Percentiles rank a stretch among this genome's conserved stretches.
phyloP scores from a whole-genome alignment of 2,329 filamentous ascomycete genomes.

The Clonostachys sp. region DNA sequence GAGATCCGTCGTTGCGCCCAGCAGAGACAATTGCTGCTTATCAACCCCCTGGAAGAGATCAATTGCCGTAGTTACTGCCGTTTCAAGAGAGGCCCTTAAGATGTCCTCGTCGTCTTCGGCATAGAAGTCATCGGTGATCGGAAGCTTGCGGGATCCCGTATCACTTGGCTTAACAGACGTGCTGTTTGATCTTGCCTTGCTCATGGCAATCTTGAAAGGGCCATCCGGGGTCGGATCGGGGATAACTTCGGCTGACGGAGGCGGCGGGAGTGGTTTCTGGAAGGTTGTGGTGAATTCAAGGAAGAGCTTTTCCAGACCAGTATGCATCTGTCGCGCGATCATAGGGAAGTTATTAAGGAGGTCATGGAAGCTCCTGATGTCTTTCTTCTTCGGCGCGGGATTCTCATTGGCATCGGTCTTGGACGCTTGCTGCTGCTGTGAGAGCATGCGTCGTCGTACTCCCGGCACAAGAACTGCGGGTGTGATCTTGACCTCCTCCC shows the following conservation, averaged over 20 bases:
- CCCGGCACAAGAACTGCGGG: slow-evolving; percentile 56
- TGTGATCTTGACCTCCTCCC: slow-evolving; percentile 69
- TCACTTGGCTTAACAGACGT: slow-evolving; percentile 25
- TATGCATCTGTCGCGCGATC: slow-evolving; percentile 95
- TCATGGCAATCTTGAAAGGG: slow-evolving; percentile 49
- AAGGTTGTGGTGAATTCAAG: slow-evolving; percentile 83
- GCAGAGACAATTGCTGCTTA: slow-evolving; percentile 86
- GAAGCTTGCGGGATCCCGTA: slow-evolving; percentile 26
- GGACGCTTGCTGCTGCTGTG: slow-evolving; percentile 26
- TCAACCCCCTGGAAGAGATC: slow-evolving; percentile 95
- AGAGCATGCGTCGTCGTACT: slow-evolving; percentile 29
- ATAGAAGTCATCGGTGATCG: slow-evolving; percentile 61
- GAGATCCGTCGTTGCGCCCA: slow-evolving; percentile 89
- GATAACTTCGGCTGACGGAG: slow-evolving; percentile 57
- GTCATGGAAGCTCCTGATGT: slow-evolving; percentile 86
- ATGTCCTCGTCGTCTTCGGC: slow-evolving; percentile 88
- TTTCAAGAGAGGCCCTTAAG: slow-evolving; percentile 85
- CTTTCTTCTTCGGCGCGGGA: slow-evolving; percentile 65
- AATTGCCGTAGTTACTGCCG: slow-evolving; percentile 87
- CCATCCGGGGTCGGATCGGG: slow-evolving; percentile 55
- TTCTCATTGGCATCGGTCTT: slow-evolving; percentile 30
- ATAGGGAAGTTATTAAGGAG: slow-evolving; percentile 88
- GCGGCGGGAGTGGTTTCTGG: slow-evolving; percentile 77
- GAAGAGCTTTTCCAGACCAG: slow-evolving; percentile 83
- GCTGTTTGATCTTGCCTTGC: slow-evolving; percentile 49